phyloP scores from a whole-genome alignment of 2,329 filamentous ascomycete genomes.

The Diaporthe sp. region DNA sequence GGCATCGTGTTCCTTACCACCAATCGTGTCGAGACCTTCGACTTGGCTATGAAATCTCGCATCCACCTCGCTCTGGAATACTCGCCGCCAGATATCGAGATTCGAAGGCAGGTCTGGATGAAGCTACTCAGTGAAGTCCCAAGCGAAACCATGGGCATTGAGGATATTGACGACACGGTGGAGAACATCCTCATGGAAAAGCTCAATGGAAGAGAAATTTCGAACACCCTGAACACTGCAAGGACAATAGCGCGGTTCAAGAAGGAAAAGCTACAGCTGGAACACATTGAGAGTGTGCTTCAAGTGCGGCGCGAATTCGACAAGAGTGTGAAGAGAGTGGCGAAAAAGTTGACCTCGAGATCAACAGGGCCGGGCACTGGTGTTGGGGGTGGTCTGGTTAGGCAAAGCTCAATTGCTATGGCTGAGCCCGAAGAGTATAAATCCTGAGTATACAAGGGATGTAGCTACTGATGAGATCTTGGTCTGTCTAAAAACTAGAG shows the following conservation, averaged over 20 bases:
- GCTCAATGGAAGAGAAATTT: constrained; percentile 45
- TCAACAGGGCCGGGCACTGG: not conserved
- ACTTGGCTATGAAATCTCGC: not conserved
- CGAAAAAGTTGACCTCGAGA: not conserved
- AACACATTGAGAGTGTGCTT: constrained; percentile 19
- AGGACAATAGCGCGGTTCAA: constrained; percentile 37
- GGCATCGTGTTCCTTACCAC: constrained; percentile 18
- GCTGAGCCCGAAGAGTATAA: not conserved
- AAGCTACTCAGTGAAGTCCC: not conserved
- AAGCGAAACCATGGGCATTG: not conserved
- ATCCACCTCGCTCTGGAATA: constrained; percentile 5
- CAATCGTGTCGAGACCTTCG: constrained; percentile 5
- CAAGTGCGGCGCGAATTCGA: not conserved
- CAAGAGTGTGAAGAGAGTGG: constrained; percentile 9
- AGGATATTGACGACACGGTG: constrained; percentile 19
- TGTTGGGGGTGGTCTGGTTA: not conserved
- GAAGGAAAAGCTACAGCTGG: not conserved
- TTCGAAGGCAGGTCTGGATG: not conserved
- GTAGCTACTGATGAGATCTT: no score
- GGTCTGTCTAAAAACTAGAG: no score
- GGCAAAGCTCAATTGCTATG: constrained; percentile 8
- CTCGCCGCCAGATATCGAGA: not conserved
- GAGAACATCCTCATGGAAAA: constrained; percentile 38
- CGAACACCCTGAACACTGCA: constrained; percentile 43
- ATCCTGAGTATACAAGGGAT: no score